Conservation (phyloP, 2,329 filamentous ascomycete genomes). For the Epichloe aotearoae region DNA sequence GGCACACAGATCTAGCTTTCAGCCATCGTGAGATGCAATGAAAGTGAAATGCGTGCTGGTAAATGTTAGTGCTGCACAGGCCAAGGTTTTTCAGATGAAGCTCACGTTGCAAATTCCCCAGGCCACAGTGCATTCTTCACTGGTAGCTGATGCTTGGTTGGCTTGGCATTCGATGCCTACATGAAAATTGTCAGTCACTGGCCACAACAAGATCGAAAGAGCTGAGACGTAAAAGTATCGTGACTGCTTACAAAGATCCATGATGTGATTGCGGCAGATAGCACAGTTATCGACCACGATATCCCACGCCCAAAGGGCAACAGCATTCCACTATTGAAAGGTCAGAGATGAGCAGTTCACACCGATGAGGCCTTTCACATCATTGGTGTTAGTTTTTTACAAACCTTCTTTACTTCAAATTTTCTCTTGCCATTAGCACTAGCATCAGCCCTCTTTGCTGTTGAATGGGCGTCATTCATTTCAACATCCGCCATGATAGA, state of each 20-base stretch:
- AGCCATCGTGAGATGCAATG: conserved; percentile 99
- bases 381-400: neutral
- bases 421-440: conserved; percentile 60
- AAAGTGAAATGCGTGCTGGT: conserved; percentile 95
- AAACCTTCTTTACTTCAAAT: conserved; percentile 97
- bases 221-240: neutral
- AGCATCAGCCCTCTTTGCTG: conserved; percentile 40
- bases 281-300: conserved; percentile 99
- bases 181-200: conserved; percentile 7
- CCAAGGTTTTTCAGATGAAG: neutral
- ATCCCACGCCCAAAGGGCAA: conserved; percentile 97
- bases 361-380: neutral
- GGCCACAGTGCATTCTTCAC: conserved; percentile 94
- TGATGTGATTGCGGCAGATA: conserved; percentile 98
- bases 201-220: neutral
- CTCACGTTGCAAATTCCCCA: conserved; percentile 98
- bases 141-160: conserved; percentile 93
- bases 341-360: neutral
- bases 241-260: conserved; percentile 76
- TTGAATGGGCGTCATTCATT: conserved; percentile 73
- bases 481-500: conserved; percentile 82
- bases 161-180: conserved; percentile 97
- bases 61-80: conserved; percentile 19
- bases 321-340: conserved; percentile 75
- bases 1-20: conserved; percentile 97